Evolutionary conservation across 1,284 basidiomycete genomes (phyloP), one percentile per base, ranked within the genome.

Genomic region (Ganoderma multipileum): DNA sequence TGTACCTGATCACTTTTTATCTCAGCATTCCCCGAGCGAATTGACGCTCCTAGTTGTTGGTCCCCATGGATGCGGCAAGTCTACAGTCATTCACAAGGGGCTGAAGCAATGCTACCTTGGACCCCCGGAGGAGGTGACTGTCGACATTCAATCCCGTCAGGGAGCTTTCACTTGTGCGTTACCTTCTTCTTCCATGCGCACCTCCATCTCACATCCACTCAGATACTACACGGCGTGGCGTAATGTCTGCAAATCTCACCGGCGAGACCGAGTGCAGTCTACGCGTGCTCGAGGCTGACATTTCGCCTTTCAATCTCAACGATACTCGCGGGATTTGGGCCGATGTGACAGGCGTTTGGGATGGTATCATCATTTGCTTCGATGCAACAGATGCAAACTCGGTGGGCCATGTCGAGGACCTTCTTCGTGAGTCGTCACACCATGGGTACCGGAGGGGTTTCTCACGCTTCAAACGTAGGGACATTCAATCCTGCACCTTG

Each of bases 361-460:
- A 93, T 75, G 93, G 89, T 8, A 83, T 90, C 28, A 83, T 94
- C 54, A 84, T 95, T 57, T 94, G 93, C 74, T 95, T 93, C 78
- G 91, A 94, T 78, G 85, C 88, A 18, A 87, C 88, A 0, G 82
- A 87, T 71, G 77, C 78, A 67, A 76, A 80, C 6, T 93, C 93
- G 30, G 92, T 91, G 73, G 77, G 78, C 39, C 88, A 87, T 42
- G 85, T 94, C 26, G 85, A 89, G 77, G 82, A 83, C 44, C 82
- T 93, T 64, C 82, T 93, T 59, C 83, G 92, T 94, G 73, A 79
- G 87, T 81, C 23, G 73, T 36, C 18, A 14, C 18, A 30, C 11
- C 36, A 64, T 41, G 36, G 33, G 14, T 2, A 2, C 0, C 20
- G 9, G 20, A 30, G 39, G 28, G 57, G 26, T 3, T 47, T 64